phyloP scores from a whole-genome alignment of 129 eudicot genomes.

The Flaveria brownii region DNA sequence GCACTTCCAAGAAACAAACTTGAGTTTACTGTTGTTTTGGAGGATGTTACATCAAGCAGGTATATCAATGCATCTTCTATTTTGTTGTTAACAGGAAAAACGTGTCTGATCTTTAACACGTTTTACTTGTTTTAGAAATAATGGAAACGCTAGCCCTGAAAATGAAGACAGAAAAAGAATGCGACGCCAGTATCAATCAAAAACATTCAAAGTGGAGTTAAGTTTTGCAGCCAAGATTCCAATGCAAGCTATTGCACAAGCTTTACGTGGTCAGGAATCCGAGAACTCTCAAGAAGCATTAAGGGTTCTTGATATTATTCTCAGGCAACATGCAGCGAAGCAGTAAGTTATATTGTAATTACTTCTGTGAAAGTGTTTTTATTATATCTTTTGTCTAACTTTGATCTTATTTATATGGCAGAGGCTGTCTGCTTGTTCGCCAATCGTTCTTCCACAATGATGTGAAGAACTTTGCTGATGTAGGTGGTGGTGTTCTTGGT shows the following conservation, averaged over 20 bases:
- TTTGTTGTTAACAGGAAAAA: background rate
- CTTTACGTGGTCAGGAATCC: conserved; percentile 63
- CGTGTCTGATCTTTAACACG: background rate
- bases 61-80: background rate
- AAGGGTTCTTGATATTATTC: conserved; percentile 66
- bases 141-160: conserved; percentile 46
- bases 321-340: conserved; percentile 76
- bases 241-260: conserved; percentile 65
- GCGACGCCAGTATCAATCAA: conserved; percentile 54
- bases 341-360: conserved; percentile 42
- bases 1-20: conserved; percentile 83
- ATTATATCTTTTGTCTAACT: background rate
- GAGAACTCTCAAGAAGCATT: conserved; percentile 69
- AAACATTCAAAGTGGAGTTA: conserved; percentile 61
- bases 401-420: conserved; percentile 23
- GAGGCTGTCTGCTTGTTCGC: conserved; percentile 76
- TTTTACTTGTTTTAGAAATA: conserved; percentile 28
- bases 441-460: conserved; percentile 77
- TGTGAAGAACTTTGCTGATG: conserved; percentile 57
- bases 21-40: conserved; percentile 86
- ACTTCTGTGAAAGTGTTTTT: background rate
- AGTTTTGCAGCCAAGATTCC: conserved; percentile 82
- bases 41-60: conserved; percentile 71
- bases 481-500: conserved; percentile 93
- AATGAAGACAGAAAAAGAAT: conserved; percentile 53